phyloP scores from a whole-genome alignment of 805 yeast genomes.

The Starmerella ratchasimensis region DNA sequence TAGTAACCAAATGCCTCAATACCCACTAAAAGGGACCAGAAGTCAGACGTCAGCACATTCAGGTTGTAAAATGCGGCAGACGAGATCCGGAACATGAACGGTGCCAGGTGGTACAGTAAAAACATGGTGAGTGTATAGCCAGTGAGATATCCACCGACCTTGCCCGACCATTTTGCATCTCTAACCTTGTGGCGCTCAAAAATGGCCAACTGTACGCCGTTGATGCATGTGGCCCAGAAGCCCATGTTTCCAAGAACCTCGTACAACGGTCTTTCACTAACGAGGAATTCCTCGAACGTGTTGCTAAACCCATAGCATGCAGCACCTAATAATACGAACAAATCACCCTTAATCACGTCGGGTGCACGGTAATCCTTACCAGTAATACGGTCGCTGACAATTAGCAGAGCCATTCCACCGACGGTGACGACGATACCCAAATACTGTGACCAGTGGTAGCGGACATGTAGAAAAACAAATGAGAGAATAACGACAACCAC shows the following conservation, averaged over 20 bases:
- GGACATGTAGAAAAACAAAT: constrained; percentile 31
- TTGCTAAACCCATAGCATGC: constrained; percentile 35
- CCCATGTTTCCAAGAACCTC: constrained; percentile 35
- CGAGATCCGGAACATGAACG: constrained; percentile 33
- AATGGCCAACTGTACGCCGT: constrained; percentile 34
- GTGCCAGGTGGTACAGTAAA: constrained; percentile 31
- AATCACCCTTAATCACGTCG: constrained; percentile 32
- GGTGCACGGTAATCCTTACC: constrained; percentile 31
- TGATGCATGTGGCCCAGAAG: constrained; percentile 31
- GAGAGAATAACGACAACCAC: constrained; percentile 33
- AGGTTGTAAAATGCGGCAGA: constrained; percentile 36
- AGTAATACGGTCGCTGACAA: constrained; percentile 30
- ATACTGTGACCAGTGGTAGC: constrained; percentile 35
- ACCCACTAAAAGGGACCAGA: constrained; percentile 35
- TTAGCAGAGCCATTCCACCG: constrained; percentile 32
- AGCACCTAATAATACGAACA: constrained; percentile 33
- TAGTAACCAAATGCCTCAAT: constrained; percentile 32
- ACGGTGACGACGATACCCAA: constrained; percentile 30
- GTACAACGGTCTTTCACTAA: constrained; percentile 33
- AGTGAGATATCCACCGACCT: constrained; percentile 33
- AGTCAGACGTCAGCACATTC: constrained; percentile 32
- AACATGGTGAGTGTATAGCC: constrained; percentile 32
- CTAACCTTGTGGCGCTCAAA: constrained; percentile 29
- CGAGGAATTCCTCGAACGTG: constrained; percentile 33
- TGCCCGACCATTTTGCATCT: constrained; percentile 29